These are phyloP conservation scores for Volvariella surrecta DNA, from an alignment of 1,284 basidiomycete genomes.

Conservation along the genomic window DNA sequence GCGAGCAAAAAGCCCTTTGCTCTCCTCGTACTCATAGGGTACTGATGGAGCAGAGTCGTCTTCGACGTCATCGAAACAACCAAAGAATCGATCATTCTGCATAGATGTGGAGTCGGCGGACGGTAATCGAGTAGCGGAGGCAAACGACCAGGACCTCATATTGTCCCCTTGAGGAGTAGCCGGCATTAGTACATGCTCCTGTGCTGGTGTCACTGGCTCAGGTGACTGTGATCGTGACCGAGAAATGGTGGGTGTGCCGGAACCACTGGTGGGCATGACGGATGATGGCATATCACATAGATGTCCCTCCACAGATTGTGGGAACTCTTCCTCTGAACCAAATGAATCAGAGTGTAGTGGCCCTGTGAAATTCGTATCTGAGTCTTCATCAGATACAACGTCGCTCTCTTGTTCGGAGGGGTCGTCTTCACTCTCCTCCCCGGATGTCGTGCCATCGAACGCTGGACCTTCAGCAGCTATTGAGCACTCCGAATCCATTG, in stretches of 20 bases:
- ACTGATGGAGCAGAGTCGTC: conserved; percentile 22
- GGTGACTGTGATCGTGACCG: conserved; percentile 9
- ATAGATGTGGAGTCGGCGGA: neutral
- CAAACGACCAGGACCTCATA: conserved; percentile 62
- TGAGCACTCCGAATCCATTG: too few relatives aligned
- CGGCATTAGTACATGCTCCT: conserved; percentile 1
- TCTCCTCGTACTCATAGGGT: conserved; percentile 39
- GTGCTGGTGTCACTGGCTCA: conserved; percentile 1
- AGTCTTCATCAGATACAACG: conserved; percentile 58
- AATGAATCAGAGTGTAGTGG: conserved; percentile 44
- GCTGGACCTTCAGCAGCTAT: conserved; percentile 27
- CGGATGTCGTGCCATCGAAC: conserved; percentile 47
- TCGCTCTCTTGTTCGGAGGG: conserved; percentile 43
- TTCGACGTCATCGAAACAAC: conserved; percentile 57
- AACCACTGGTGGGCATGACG: conserved; percentile 11
- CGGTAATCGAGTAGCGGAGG: conserved; percentile 25
- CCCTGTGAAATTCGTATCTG: conserved; percentile 32
- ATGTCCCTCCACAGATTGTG: conserved; percentile 26
- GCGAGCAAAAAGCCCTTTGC: conserved; percentile 47
- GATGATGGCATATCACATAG: conserved; percentile 15
- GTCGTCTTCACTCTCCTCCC: conserved; percentile 33
- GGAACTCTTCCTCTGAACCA: conserved; percentile 43
- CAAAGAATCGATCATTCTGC: conserved; percentile 60
- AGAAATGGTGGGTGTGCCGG: conserved; percentile 11
- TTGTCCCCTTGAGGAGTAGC: neutral